Evolutionary conservation across 768 basidiomycete genomes (phyloP).

Genomic region (Daedaleopsis nitida): DNA sequence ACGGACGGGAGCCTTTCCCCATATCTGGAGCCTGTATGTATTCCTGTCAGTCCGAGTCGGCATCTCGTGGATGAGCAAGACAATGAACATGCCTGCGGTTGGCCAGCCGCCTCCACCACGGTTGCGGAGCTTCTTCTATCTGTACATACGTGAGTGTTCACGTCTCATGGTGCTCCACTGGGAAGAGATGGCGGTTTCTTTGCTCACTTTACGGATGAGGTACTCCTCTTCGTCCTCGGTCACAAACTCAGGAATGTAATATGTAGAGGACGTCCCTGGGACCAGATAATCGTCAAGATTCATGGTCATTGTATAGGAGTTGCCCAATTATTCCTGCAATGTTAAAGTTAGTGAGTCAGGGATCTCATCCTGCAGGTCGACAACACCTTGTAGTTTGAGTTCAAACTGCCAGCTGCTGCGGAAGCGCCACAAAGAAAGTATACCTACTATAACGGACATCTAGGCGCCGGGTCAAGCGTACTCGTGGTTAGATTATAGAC

Average conservation of each 20-base stretch:
- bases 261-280: slow-evolving; percentile 38
- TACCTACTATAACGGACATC: too few species aligned
- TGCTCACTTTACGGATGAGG: slow-evolving; percentile 68
- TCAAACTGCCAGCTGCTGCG: background rate
- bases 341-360: background rate
- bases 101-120: slow-evolving; percentile 76
- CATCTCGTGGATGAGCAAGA: background rate
- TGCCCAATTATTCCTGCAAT: background rate
- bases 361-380: background rate
- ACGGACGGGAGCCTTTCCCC: slow-evolving; percentile 49
- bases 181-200: too few species aligned
- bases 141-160: too few species aligned
- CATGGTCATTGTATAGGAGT: background rate
- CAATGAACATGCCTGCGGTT: slow-evolving; percentile 59
- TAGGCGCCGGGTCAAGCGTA: too few species aligned
- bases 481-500: too few species aligned
- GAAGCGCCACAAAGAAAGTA: too few species aligned
- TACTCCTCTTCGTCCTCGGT: slow-evolving; percentile 74
- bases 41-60: background rate
- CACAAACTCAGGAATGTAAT: slow-evolving; percentile 80
- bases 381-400: background rate
- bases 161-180: too few species aligned
- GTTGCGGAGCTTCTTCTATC: slow-evolving; percentile 79
- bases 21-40: slow-evolving; percentile 60
- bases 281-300: slow-evolving; percentile 15